Base-by-base conservation (phyloP, 768 basidiomycete species). In the Boletellus ananiceps region DNA sequence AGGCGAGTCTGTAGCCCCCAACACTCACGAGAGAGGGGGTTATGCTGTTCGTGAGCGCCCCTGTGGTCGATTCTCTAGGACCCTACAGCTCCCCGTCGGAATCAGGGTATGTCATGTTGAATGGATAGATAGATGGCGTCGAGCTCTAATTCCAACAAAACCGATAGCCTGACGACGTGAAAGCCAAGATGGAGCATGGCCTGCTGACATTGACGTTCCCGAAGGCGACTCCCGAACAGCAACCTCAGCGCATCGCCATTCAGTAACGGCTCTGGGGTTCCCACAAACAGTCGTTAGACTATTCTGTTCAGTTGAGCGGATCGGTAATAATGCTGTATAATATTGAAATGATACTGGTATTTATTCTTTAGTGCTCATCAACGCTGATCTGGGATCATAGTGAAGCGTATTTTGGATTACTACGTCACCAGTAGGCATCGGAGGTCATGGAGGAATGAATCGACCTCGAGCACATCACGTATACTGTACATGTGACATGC, bases 181-280 rank as follows among this genome's bases (percentile, higher is more conserved):
- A 72, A 47, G 77, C 77, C 0, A 61, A 57, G 25, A 72, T 79
- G 70, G 69, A 73, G 38, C 56, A 76, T 33, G 77, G 76, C 7
- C 52, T 81, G 8, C 53, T 80, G 49, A 68, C 64, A 0, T 67
- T 79, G 33, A 72, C 63, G 9, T 79, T 77, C 67, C 78, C 74
- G 6, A 75, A 71, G 61, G 58, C 66, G 4, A 60, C 13, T 1
- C 15, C 66, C 1, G 77, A 76, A 45, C 49, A 60, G 44, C 67
- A 69, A 3, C 70, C 73, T 13, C 73, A 71, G 57, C 73, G 64
- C 32, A 73, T 79, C 33, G 57, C 63, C 4, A 40, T 51, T 21
- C 37, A 32, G 37, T 47, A 32, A 18, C 23, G 23, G 23, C 23
- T 7, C 23, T 25, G 4, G 6, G 23, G 23, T 25, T 25, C 23